phyloP scores from a whole-genome alignment of 1,284 basidiomycete species.

The Boletellus deceptivus region DNA sequence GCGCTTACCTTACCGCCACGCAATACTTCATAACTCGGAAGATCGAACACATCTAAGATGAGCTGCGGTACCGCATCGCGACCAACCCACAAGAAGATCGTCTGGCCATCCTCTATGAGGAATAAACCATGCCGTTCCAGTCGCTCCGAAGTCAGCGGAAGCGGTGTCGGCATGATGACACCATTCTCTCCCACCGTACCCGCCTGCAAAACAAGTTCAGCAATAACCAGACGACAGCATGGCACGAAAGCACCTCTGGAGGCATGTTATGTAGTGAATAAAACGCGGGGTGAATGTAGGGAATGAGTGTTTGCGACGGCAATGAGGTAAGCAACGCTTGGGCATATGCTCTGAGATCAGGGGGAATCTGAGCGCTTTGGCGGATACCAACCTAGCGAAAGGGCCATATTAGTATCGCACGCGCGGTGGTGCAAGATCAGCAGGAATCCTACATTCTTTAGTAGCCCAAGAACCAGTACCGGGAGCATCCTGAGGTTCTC shows the following conservation, averaged over 20 bases:
- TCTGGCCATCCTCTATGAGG: slow-evolving; percentile 97
- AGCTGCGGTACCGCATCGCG: slow-evolving; percentile 95
- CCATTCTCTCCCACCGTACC: slow-evolving; percentile 82
- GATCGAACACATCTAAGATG: slow-evolving; percentile 91
- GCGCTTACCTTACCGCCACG: slow-evolving; percentile 84
- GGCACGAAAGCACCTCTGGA: slow-evolving; percentile 60
- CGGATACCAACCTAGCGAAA: slow-evolving; percentile 78
- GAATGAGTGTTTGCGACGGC: slow-evolving; percentile 87
- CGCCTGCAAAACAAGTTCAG: slow-evolving; percentile 44
- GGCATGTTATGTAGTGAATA: slow-evolving; percentile 98
- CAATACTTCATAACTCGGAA: slow-evolving; percentile 85
- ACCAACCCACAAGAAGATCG: slow-evolving; percentile 97
- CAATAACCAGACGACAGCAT: not conserved
- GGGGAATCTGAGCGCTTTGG: slow-evolving; percentile 94
- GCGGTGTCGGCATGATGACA: slow-evolving; percentile 79
- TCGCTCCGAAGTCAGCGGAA: slow-evolving; percentile 91
- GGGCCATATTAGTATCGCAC: slow-evolving; percentile 3
- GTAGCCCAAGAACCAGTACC: slow-evolving; percentile 81
- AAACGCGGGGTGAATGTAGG: slow-evolving; percentile 93
- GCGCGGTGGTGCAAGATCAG: not conserved
- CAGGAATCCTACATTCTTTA: slow-evolving; percentile 81
- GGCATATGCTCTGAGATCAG: slow-evolving; percentile 94
- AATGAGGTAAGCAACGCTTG: slow-evolving; percentile 91
- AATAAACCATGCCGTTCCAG: slow-evolving; percentile 95
- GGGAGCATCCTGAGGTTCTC: slow-evolving; percentile 96